Evolutionary conservation across 257 asterid species (phyloP).

Genomic region (Solanum medicagineum): DNA sequence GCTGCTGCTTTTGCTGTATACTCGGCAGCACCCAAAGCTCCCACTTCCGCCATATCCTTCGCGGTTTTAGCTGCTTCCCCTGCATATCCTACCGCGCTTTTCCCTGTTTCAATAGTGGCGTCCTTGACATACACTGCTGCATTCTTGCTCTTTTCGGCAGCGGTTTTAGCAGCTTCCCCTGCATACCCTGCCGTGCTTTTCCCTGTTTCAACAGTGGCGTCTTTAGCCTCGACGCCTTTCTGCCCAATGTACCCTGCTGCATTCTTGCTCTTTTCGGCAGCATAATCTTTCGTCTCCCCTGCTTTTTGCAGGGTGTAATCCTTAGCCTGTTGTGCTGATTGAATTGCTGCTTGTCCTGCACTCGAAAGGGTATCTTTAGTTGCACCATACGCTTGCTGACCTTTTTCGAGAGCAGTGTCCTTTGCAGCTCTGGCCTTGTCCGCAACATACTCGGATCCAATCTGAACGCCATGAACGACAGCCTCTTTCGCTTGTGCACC

Average conservation of each 20-base stretch:
- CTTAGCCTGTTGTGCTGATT: conserved; percentile 5
- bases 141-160: conserved; percentile 1
- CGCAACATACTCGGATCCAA: neutral
- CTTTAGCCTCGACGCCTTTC: conserved; percentile 28
- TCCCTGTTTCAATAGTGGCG: conserved; percentile 28
- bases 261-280: neutral
- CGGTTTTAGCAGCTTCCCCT: conserved; percentile 32
- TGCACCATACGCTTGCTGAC: neutral
- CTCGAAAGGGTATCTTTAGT: neutral
- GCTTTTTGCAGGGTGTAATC: conserved; percentile 9
- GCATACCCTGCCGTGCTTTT: conserved; percentile 39
- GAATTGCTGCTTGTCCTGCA: neutral
- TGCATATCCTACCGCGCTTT: conserved; percentile 35
- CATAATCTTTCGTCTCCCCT: conserved; percentile 1
- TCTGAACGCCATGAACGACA: neutral
- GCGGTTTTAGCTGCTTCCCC: conserved; percentile 36
- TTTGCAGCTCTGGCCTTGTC: neutral
- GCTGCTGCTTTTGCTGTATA: conserved; percentile 47
- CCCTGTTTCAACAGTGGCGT: conserved; percentile 29
- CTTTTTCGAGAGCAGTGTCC: neutral
- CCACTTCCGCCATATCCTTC: conserved; percentile 44
- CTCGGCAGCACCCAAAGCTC: conserved; percentile 69
- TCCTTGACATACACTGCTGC: conserved; percentile 35
- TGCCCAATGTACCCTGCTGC: conserved; percentile 8
- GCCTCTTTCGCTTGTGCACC: neutral